These are phyloP conservation scores for Paraphaeosphaeria sporulosa DNA, from an alignment of 2,329 filamentous ascomycete species.

Conservation along the genomic window DNA sequence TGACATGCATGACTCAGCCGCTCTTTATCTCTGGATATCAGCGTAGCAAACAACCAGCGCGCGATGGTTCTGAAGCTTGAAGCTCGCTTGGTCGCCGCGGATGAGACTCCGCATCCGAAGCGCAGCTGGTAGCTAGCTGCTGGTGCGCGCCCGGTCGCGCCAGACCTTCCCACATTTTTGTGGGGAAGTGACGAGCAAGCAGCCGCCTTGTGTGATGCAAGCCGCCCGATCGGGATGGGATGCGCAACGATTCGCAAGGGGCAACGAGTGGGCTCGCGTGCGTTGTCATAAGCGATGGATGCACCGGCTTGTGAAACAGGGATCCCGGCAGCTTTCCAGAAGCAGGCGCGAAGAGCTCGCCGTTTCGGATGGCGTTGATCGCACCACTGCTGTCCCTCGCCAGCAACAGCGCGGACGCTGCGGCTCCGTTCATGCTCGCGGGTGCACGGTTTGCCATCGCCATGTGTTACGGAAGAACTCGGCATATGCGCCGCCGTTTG, in stretches of 20 bases:
- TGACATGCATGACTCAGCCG: conserved; percentile 14
- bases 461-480: background rate
- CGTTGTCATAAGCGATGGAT: conserved; percentile 30
- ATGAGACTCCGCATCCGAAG: conserved; percentile 37
- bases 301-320: conserved; percentile 36
- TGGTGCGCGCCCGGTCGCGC: background rate
- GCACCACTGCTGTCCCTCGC: background rate
- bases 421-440: background rate
- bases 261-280: conserved; percentile 41
- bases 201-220: conserved; percentile 31
- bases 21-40: conserved; percentile 9
- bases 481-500: conserved; percentile 14
- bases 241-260: conserved; percentile 21
- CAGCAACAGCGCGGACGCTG: background rate
- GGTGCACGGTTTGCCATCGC: background rate
- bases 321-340: conserved; percentile 27
- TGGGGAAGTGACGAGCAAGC: conserved; percentile 39
- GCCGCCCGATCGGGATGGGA: conserved; percentile 28
- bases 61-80: too few relatives aligned
- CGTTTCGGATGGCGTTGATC: conserved; percentile 19
- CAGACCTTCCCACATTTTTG: conserved; percentile 22
- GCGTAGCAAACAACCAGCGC: conserved; percentile 17
- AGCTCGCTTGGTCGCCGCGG: background rate
- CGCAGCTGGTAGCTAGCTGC: conserved; percentile 11
- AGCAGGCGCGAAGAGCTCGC: conserved; percentile 18